Evolutionary conservation across 805 yeast genomes (phyloP), one percentile per base, ranked within the genome.

Genomic region (Ogataea angusta): DNA sequence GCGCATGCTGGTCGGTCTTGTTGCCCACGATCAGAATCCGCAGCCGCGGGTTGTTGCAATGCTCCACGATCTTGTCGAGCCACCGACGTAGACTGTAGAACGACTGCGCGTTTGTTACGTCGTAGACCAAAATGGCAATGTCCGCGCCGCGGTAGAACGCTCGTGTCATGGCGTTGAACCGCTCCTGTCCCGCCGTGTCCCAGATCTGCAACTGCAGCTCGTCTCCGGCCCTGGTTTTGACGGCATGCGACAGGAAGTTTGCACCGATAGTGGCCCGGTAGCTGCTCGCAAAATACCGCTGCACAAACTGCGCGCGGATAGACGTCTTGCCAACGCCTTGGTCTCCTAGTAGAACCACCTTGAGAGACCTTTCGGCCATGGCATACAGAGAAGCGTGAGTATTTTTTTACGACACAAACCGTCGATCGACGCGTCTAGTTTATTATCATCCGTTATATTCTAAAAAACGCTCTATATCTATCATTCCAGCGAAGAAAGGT

Each of bases 141-240:
- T 77, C 82, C 0, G 81, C 69, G 7, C 83, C 83, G 28, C 83
- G 59, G 56, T 76, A 77, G 48, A 76, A 77, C 4, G 80, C 75
- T 52, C 70, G 73, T 9, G 75, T 67, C 22, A 75, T 72, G 38
- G 76, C 70, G 72, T 78, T 75, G 70, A 91, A 90, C 50, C 98
- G 69, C 63, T 90, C 98, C 65, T 88, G 96, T 7, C 96, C 95
- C 1, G 96, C 96, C 3, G 96, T 89, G 60, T 89, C 96, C 96
- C 98, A 80, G 8, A 80, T 71, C 57, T 80, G 87, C 27, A 80
- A 62, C 36, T 63, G 63, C 15, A 70, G 69, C 24, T 49, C 47
- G 29, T 50, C 45, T 13, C 49, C 41, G 15, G 48, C 24, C 4
- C 37, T 38, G 10, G 55, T 48, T 19, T 30, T 38, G 19, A 63